Percentiles rank a stretch among this genome's conserved stretches.
These are phyloP conservation scores for Elaeis oleifera DNA, from an alignment of 202 grass and related monocot species.

Conservation along the genomic window DNA sequence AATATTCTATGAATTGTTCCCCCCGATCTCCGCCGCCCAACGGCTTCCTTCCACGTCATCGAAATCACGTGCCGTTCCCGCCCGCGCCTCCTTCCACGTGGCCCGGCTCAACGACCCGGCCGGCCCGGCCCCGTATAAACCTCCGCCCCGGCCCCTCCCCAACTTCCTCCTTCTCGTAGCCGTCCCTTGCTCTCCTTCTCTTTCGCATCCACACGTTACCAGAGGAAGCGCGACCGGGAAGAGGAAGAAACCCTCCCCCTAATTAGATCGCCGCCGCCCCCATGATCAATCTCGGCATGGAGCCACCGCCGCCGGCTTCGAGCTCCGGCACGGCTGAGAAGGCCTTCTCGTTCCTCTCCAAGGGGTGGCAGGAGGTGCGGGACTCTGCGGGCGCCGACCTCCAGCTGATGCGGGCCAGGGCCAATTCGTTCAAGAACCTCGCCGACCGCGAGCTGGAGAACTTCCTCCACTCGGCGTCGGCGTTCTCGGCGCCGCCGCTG, in stretches of 20 bases:
- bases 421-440: slow-evolving; percentile 30
- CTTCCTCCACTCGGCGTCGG: slow-evolving; percentile 44
- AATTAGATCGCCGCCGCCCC: not conserved
- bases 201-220: slow-evolving; percentile 1
- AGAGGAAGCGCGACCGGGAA: too few species aligned
- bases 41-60: too few species aligned
- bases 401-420: slow-evolving; percentile 39
- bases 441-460: slow-evolving; percentile 85
- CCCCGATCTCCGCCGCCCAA: too few species aligned
- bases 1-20: too few species aligned
- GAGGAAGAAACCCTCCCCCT: slow-evolving; percentile 9
- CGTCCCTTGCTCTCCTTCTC: slow-evolving; percentile 7
- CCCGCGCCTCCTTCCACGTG: slow-evolving; percentile 5
- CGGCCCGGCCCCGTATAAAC: not conserved
- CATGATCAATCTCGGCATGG: slow-evolving; percentile 15
- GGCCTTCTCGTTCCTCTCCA: slow-evolving; percentile 59
- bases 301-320: slow-evolving; percentile 10
- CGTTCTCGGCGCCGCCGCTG: slow-evolving; percentile 24
- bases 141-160: not conserved
- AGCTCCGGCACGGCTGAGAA: slow-evolving; percentile 15
- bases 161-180: not conserved
- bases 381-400: slow-evolving; percentile 66
- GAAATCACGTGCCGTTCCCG: not conserved
- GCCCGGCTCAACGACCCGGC: not conserved
- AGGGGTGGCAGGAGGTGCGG: slow-evolving; percentile 73